phyloP scores from a whole-genome alignment of 2,329 filamentous ascomycete species.

The Emericellopsis atlantica region DNA sequence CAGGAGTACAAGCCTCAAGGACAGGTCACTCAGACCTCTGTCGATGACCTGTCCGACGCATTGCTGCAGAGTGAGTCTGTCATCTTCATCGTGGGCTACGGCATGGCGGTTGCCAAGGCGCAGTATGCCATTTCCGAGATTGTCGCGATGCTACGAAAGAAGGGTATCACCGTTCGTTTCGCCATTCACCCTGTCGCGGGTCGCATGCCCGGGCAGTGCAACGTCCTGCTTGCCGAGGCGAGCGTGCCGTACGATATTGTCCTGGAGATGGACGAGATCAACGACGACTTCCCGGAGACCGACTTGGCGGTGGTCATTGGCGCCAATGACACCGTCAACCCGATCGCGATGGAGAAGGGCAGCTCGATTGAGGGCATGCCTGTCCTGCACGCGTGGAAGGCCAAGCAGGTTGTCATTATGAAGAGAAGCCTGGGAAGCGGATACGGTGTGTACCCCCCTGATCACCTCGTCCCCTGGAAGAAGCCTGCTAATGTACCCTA shows the following conservation, averaged over 20 bases:
- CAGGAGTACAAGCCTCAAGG: conserved; percentile 67
- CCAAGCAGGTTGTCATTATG: conserved; percentile 87
- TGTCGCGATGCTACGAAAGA: conserved; percentile 57
- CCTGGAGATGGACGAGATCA: conserved; percentile 92
- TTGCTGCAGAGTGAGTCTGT: conserved; percentile 69
- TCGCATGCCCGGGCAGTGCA: conserved; percentile 88
- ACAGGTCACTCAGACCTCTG: conserved; percentile 61
- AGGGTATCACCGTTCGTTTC: conserved; percentile 72
- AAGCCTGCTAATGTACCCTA: conserved; percentile 14
- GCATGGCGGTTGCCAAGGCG: conserved; percentile 89
- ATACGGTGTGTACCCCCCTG: conserved; percentile 47
- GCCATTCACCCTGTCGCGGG: conserved; percentile 86
- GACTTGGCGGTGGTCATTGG: conserved; percentile 83
- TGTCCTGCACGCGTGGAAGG: conserved; percentile 86
- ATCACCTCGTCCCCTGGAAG: neutral
- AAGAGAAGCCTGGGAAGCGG: conserved; percentile 82
- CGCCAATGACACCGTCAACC: conserved; percentile 87
- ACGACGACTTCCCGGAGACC: conserved; percentile 78
- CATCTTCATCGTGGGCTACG: conserved; percentile 84
- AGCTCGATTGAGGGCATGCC: conserved; percentile 87
- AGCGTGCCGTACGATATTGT: conserved; percentile 86
- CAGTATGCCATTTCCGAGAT: conserved; percentile 86
- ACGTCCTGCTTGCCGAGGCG: conserved; percentile 79
- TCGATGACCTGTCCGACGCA: conserved; percentile 70
- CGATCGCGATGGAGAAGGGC: conserved; percentile 72